Evolutionary conservation across 2,329 filamentous ascomycete species (phyloP), one percentile per base, ranked within the genome.

Genomic region (Colletotrichum phormii): DNA sequence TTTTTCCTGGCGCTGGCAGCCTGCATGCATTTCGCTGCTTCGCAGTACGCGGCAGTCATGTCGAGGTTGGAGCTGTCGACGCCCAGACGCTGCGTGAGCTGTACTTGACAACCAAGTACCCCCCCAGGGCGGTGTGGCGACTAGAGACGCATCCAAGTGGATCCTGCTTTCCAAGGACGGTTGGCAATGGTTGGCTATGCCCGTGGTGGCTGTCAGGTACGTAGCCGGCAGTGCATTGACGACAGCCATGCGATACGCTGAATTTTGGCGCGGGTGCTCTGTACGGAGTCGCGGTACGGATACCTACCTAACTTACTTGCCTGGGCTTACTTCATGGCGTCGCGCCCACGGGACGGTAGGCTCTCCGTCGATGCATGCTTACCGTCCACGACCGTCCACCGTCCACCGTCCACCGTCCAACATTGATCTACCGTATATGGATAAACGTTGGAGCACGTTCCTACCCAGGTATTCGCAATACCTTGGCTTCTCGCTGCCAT

Each of bases 141-240:
- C 35, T 49, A 49, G n/a, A 54, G 33, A 59, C 37, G 67, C 37
- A 65, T 29, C 31, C 18, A 42, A 54, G 53, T 42, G 67, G 54
- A 24, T 53, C 37, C 22, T 0, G 12, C 12, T 22, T 58, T 42
- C 29, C 31, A n/a, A 6, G 33, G 53, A 66, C 24, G 31, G 61
- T 22, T 59, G 53, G 4, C 6, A 18, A 8, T 62, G 61, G 59
- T 18, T 57, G 35, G 51, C 24, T 26, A 26, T 58, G 55, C 18
- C 55, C n/a, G 22, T 13, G 33, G 29, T 37, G 64, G 55, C 60
- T 69, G 60, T 29, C 66, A 69, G 53, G 60, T 64, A 64, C 66
- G 29, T 57, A 42, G 4, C 58, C 58, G 64, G 37, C 33, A 46
- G 51, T 64, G 62, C 62, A n/a, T 37, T 5, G 49, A 42, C 37